A percentile compares a stretch with the other conserved stretches of the same genome.
phyloP scores from a whole-genome alignment of 2,329 filamentous ascomycete genomes.

The Talaromyces albobiverticillius region DNA sequence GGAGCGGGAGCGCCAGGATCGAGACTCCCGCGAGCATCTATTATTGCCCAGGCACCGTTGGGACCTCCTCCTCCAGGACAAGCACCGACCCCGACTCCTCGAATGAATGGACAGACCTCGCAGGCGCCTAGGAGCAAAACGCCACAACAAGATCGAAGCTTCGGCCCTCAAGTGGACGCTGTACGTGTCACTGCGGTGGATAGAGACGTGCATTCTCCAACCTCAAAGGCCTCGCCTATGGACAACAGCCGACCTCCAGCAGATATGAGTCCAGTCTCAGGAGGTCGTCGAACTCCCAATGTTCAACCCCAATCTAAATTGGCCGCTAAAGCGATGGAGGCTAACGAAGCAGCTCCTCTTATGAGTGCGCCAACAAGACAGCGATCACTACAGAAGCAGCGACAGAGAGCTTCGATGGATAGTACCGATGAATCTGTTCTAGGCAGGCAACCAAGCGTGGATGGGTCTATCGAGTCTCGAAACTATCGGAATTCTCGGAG shows the following conservation, averaged over 20 bases:
- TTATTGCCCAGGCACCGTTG: conserved; percentile 57
- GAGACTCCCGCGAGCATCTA: conserved; percentile 58
- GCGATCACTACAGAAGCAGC: conserved; percentile 55
- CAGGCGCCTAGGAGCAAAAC: conserved; percentile 47
- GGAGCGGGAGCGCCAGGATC: conserved; percentile 47
- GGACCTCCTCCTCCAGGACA: conserved; percentile 66
- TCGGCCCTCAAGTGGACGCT: conserved; percentile 43
- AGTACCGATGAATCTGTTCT: conserved; percentile 60
- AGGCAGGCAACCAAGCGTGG: conserved; percentile 37
- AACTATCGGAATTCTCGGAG: conserved; percentile 39
- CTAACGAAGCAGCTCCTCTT: conserved; percentile 44
- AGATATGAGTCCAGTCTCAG: conserved; percentile 45
- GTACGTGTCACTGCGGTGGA: conserved; percentile 45
- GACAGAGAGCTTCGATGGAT: conserved; percentile 66
- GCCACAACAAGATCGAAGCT: conserved; percentile 47
- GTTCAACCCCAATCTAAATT: conserved; percentile 48
- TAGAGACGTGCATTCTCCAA: conserved; percentile 47
- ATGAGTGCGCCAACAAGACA: conserved; percentile 44
- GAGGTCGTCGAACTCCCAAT: conserved; percentile 62
- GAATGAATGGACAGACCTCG: conserved; percentile 39
- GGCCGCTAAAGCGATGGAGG: conserved; percentile 46
- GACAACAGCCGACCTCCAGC: conserved; percentile 43
- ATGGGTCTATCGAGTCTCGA: conserved; percentile 38
- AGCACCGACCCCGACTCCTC: conserved; percentile 58
- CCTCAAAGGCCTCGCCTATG: conserved; percentile 41